These are phyloP conservation scores for Leishmania aethiopica DNA, from an alignment of 208 protist species.

Conservation along the genomic window DNA sequence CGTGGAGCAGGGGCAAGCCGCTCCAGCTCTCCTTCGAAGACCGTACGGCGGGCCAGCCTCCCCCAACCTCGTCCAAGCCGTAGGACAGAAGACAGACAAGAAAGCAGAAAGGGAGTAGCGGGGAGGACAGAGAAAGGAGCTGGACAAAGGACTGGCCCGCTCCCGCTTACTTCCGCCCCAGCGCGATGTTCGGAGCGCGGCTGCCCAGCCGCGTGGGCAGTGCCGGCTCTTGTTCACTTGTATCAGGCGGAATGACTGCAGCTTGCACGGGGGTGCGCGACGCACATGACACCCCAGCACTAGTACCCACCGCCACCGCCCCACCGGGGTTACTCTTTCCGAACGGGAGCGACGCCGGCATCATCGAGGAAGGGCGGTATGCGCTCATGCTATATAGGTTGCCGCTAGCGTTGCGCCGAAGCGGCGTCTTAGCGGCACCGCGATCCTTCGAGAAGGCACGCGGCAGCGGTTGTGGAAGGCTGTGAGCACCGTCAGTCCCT, in stretches of 20 bases:
- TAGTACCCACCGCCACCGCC: background rate
- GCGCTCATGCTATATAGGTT: background rate
- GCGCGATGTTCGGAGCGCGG: conserved; percentile 6
- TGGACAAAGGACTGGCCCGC: background rate
- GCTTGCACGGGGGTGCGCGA: background rate
- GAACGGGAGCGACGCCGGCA: conserved; percentile 1
- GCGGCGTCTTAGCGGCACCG: background rate
- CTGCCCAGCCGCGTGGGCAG: background rate
- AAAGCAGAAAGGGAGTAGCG: background rate
- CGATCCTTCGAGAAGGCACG: background rate
- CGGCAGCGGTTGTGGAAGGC: background rate
- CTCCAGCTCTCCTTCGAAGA: background rate
- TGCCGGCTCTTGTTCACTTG: background rate
- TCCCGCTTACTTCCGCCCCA: background rate
- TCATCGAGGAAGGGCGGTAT: background rate
- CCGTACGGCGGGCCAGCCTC: no score
- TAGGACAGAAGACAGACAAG: no score
- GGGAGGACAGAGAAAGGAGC: background rate
- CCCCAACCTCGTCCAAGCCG: no score
- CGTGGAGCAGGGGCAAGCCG: background rate
- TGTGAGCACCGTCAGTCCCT: background rate
- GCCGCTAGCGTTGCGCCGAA: conserved; percentile 2
- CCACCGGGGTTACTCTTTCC: background rate
- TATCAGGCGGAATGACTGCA: background rate
- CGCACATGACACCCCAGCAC: background rate